These are phyloP conservation scores for Erodium trifolium DNA, from an alignment of 441 rosid genomes.

Conservation along the genomic window DNA sequence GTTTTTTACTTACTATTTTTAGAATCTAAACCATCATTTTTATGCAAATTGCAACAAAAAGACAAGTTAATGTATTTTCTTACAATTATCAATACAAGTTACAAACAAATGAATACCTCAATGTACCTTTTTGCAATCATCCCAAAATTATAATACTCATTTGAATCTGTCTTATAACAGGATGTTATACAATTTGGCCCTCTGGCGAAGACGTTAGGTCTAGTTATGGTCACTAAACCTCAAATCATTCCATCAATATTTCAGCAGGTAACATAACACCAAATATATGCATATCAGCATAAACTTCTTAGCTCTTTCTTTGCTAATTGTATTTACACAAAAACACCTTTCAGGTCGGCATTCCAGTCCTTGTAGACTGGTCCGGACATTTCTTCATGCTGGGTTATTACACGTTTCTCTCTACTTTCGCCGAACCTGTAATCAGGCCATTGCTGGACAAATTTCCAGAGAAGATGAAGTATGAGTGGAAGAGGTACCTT, in stretches of 20 bases:
- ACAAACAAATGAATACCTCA: too few species aligned
- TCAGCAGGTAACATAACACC: conserved; percentile 44
- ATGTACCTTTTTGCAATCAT: too few species aligned
- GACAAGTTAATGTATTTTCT: too few species aligned
- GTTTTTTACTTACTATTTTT: too few species aligned
- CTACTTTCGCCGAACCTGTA: conserved; percentile 58
- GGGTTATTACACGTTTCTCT: conserved; percentile 75
- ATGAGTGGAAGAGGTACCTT: conserved; percentile 58
- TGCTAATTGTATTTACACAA: not conserved
- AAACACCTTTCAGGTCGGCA: conserved; percentile 51
- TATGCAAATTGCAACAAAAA: too few species aligned
- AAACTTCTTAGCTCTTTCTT: not conserved
- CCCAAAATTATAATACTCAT: not conserved
- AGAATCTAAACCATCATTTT: too few species aligned
- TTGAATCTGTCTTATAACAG: conserved; percentile 27
- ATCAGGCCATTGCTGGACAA: conserved; percentile 50
- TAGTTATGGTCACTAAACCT: conserved; percentile 78
- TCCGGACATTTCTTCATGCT: conserved; percentile 77
- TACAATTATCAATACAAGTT: too few species aligned
- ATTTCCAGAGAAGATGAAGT: conserved; percentile 45
- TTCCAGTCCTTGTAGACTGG: conserved; percentile 77
- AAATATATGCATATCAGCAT: not conserved
- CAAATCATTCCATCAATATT: conserved; percentile 72
- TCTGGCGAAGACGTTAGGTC: conserved; percentile 84
- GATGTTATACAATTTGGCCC: conserved; percentile 80